phyloP scores from a whole-genome alignment of 352 stramenopile genomes.

The Phytophthora macrochlamydospora region DNA sequence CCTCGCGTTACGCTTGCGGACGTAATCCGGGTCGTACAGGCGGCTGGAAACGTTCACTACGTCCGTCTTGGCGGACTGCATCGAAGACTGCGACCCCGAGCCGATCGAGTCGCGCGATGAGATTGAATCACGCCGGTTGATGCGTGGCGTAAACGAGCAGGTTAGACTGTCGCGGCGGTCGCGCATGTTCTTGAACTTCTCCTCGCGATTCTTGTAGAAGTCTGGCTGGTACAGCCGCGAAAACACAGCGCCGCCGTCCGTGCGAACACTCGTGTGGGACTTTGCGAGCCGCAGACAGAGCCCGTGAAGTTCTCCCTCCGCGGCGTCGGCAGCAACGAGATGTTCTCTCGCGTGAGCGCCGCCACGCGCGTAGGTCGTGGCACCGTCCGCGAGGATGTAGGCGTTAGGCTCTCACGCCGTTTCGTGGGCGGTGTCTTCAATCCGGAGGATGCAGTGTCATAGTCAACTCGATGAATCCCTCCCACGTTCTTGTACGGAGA shows the following conservation, averaged over 20 bases:
- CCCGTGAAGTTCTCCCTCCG: constrained; percentile 46
- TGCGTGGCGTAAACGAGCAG: constrained; percentile 65
- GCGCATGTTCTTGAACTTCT: constrained; percentile 65
- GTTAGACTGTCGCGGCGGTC: constrained; percentile 73
- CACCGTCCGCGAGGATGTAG: constrained; percentile 26
- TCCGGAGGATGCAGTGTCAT: constrained; percentile 14
- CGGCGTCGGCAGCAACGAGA: constrained; percentile 69
- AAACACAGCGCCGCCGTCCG: constrained; percentile 82
- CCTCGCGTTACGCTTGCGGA: constrained; percentile 75
- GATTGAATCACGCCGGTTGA: constrained; percentile 55
- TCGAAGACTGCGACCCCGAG: constrained; percentile 58
- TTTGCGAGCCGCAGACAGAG: constrained; percentile 76
- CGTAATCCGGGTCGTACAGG: constrained; percentile 86
- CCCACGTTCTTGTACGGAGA: constrained; percentile 39
- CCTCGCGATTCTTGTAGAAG: constrained; percentile 80
- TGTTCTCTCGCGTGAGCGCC: constrained; percentile 80
- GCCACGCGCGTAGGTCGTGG: constrained; percentile 56
- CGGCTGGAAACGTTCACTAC: constrained; percentile 76
- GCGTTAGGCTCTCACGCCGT: constrained; percentile 21
- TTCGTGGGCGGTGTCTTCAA: constrained; percentile 45
- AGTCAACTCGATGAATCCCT: constrained; percentile 17
- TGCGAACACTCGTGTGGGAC: constrained; percentile 74
- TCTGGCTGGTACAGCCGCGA: constrained; percentile 85
- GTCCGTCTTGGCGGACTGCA: constrained; percentile 81
- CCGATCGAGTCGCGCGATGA: constrained; percentile 72